These are phyloP conservation scores for Oryza punctata DNA, from an alignment of 176 grass and related monocot genomes.

Conservation along the genomic window DNA sequence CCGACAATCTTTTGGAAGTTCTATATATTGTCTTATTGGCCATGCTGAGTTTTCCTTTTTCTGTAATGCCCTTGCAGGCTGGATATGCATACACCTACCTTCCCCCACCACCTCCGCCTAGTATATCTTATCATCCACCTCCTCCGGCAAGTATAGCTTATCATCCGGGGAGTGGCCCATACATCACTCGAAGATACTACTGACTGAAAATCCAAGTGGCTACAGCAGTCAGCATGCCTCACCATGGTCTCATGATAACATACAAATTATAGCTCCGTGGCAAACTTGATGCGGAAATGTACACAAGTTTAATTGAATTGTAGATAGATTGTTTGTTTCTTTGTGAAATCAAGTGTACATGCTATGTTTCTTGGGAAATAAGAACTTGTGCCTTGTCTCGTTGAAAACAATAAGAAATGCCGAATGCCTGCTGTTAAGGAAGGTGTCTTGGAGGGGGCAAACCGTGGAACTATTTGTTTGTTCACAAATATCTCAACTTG, in stretches of 20 bases:
- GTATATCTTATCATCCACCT: constrained; percentile 26
- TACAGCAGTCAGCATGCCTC: neutral
- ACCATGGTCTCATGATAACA: neutral
- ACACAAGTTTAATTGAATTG: neutral
- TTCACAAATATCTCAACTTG: too few relatives aligned
- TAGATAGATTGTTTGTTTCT: neutral
- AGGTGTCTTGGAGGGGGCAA: neutral
- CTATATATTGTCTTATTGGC: neutral
- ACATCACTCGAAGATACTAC: constrained; percentile 38
- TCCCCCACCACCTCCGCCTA: constrained; percentile 5
- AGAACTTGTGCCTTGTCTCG: neutral
- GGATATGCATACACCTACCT: constrained; percentile 32
- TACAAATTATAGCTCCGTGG: neutral
- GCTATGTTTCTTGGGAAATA: neutral
- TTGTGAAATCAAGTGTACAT: neutral
- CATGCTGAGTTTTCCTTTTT: neutral
- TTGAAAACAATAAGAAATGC: neutral
- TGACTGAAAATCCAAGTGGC: constrained; percentile 25
- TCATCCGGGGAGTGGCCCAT: neutral
- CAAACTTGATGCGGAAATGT: neutral
- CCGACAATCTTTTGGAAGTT: neutral
- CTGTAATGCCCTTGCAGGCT: constrained; percentile 25
- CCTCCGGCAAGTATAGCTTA: constrained; percentile 29
- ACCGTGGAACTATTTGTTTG: too few relatives aligned
- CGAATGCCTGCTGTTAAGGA: neutral